Conservation (phyloP, 2,329 filamentous ascomycete genomes). For the Cladosporium phlei region DNA sequence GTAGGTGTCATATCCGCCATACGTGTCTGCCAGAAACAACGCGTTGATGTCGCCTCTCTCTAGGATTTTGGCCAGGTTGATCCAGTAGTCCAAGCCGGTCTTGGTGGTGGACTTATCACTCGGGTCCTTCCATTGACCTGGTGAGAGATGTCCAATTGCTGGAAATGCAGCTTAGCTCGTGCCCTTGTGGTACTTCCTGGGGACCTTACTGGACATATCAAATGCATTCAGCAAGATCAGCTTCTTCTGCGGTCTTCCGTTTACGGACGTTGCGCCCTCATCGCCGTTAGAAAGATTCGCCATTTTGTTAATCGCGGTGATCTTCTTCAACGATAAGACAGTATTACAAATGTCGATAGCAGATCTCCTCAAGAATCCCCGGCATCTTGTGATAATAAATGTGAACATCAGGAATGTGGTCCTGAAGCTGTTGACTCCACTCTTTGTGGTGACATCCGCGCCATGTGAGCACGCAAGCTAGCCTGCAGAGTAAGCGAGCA, state of each 20-base stretch:
- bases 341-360: too few relatives aligned
- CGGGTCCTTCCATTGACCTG: slow-evolving; percentile 65
- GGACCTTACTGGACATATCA: slow-evolving; percentile 38
- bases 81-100: slow-evolving; percentile 58
- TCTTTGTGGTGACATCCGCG: not conserved
- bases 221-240: slow-evolving; percentile 28
- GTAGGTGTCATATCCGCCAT: slow-evolving; percentile 61
- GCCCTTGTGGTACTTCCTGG: not conserved
- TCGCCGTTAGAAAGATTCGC: not conserved
- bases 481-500: slow-evolving; percentile 6
- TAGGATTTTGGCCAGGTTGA: slow-evolving; percentile 57
- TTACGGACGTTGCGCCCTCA: not conserved
- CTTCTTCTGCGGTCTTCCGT: slow-evolving; percentile 21
- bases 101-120: slow-evolving; percentile 58
- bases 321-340: too few relatives aligned
- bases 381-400: too few relatives aligned
- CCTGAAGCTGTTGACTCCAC: not conserved
- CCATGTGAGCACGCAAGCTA: slow-evolving; percentile 7
- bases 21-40: slow-evolving; percentile 62
- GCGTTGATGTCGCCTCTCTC: slow-evolving; percentile 61
- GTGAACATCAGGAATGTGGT: too few relatives aligned
- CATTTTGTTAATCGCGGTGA: not conserved
- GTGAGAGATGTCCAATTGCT: slow-evolving; percentile 52
- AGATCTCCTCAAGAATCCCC: too few relatives aligned
- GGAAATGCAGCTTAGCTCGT: not conserved